These are phyloP conservation scores for Alternaria atra DNA, from an alignment of 2,329 filamentous ascomycete genomes.

Conservation along the genomic window DNA sequence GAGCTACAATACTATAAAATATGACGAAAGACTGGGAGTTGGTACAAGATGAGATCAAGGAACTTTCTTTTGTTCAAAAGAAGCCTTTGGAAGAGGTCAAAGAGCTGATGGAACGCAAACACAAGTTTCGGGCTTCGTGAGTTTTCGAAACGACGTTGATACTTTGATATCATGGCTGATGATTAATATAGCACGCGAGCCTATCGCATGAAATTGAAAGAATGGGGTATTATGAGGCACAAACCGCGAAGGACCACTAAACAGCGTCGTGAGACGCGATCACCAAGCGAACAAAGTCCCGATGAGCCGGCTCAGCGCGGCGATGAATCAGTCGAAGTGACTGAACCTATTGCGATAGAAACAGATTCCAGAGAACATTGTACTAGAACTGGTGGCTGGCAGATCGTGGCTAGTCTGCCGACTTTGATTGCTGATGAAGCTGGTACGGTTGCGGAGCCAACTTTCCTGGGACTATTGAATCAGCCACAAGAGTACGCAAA, in stretches of 20 bases:
- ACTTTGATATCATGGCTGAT: constrained; percentile 6
- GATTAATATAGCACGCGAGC: constrained; percentile 39
- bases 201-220: constrained; percentile 50
- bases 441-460: constrained; percentile 17
- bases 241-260: constrained; percentile 17
- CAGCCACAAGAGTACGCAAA: constrained; percentile 19
- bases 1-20: background rate
- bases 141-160: constrained; percentile 10
- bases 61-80: constrained; percentile 46
- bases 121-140: constrained; percentile 49
- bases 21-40: constrained; percentile 48
- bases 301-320: constrained; percentile 14
- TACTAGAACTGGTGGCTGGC: constrained; percentile 18
- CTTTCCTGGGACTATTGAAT: constrained; percentile 17
- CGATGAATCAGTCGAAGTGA: constrained; percentile 12
- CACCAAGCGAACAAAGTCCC: background rate
- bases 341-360: constrained; percentile 9
- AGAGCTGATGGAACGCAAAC: constrained; percentile 42
- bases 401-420: constrained; percentile 10
- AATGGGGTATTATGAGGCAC: constrained; percentile 46
- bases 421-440: background rate
- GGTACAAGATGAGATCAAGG: constrained; percentile 42
- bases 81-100: constrained; percentile 46
- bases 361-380: background rate
- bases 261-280: constrained; percentile 6